Conservation (phyloP, 2,329 filamentous ascomycete species). For the Aureobasidium musti region DNA sequence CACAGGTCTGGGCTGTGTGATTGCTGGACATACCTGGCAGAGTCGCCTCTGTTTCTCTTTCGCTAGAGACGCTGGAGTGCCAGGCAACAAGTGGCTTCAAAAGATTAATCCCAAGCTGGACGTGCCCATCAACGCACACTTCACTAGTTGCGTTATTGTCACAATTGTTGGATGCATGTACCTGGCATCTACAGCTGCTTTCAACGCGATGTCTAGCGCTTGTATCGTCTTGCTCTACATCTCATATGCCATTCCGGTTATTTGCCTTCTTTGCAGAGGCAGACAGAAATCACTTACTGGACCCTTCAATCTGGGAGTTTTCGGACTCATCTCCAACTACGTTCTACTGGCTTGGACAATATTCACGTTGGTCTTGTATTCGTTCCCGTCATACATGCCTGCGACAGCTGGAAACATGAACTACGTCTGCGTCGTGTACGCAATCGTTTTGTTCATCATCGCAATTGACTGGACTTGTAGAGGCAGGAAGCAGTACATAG, state of each 20-base stretch:
- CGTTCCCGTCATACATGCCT: conserved; percentile 29
- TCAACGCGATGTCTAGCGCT: conserved; percentile 50
- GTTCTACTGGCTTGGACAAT: conserved; percentile 52
- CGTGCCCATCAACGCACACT: conserved; percentile 51
- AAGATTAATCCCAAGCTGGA: conserved; percentile 46
- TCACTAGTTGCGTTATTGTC: conserved; percentile 49
- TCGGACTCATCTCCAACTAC: conserved; percentile 49
- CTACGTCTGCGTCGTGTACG: conserved; percentile 47
- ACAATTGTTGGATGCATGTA: conserved; percentile 52
- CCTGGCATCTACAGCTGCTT: conserved; percentile 45
- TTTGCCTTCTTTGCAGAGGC: conserved; percentile 50
- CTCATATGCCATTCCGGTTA: conserved; percentile 50
- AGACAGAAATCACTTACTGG: conserved; percentile 50
- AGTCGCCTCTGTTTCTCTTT: conserved; percentile 56
- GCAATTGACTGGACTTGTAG: conserved; percentile 44
- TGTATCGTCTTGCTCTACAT: conserved; percentile 62
- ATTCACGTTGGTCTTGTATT: conserved; percentile 52
- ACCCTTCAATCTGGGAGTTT: conserved; percentile 52
- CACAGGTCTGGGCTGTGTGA: conserved; percentile 67
- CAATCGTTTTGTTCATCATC: conserved; percentile 44
- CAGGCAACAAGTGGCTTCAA: conserved; percentile 47
- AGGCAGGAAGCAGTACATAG: conserved; percentile 41
- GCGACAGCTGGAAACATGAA: conserved; percentile 30
- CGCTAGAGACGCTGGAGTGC: conserved; percentile 54
- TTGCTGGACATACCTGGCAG: conserved; percentile 61